Base-by-base conservation (phyloP, 2,329 filamentous ascomycete genomes). In the Spiromastix sp. region DNA sequence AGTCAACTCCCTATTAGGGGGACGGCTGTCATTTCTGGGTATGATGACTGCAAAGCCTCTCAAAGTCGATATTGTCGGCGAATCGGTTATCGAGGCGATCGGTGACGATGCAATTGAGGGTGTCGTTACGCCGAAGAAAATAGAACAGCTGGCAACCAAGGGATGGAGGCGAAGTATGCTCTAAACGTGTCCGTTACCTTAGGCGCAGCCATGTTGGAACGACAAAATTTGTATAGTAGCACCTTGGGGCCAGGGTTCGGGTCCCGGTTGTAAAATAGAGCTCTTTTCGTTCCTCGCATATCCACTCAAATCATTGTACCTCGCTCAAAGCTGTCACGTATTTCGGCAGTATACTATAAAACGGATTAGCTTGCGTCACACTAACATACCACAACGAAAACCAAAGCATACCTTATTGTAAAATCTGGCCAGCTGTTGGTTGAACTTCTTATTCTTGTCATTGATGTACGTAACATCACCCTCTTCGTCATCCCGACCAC, bases 401-500 rank as follows among this genome's bases (percentile, higher is more conserved):
- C 21, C 11, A 12, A 32, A 28, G 51, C 63, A 42, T 60, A 71
- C 69, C 64, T 94, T 93, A 66, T 98, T 91, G 64, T 98, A 98
- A 67, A 96, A 98, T 47, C 91, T 72, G 36, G 81, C 71, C 60
- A 98, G 68, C 67, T 98, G 96, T 67, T 93, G 79, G 76, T 98
- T 98, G 69, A 98, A 98, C 71, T 95, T 86, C 71, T 96, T 96
- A 71, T 98, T 98, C 80, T 98, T 95, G 65, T 95, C 86, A 65
- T 98, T 98, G 74, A 98, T 98, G 63, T 94, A 96, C 5, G 89
- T 96, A 50, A 96, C 83, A 60, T 98, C 91, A 18, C 77, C 81
- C 31, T 87, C 83, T 44, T 93, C 86, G 39, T 87, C 85, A 43
- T 79, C 81, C 56, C 79, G 74, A 56, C 82, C 77, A 35, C 86